Percentiles rank a stretch among this genome's conserved stretches.
These are phyloP conservation scores for Camellia lanceoleosa DNA, from an alignment of 148 eudicot genomes.

Conservation along the genomic window DNA sequence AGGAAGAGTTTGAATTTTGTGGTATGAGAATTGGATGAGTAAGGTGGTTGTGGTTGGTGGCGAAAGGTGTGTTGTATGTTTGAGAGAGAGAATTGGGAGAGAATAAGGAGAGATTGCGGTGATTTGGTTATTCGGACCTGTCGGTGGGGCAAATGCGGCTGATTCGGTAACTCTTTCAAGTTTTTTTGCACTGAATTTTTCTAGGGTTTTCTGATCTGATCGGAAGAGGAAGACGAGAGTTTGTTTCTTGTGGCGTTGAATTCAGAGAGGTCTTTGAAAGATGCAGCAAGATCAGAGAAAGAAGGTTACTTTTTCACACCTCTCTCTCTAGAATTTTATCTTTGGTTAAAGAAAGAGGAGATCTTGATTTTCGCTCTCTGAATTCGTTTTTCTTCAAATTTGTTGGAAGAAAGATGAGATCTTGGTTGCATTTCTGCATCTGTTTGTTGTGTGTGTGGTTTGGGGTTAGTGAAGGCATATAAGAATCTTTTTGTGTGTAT, in stretches of 20 bases:
- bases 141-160: constrained; percentile 55
- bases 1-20: background rate
- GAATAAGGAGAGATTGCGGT: constrained; percentile 20
- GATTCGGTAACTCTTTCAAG: constrained; percentile 3
- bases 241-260: background rate
- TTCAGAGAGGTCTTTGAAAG: background rate
- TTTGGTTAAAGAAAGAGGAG: background rate
- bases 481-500: background rate
- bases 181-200: background rate
- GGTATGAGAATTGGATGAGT: background rate
- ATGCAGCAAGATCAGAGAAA: constrained; percentile 75
- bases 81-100: constrained; percentile 17
- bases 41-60: constrained; percentile 21
- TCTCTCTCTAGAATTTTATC: background rate
- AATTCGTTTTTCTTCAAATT: background rate
- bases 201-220: constrained; percentile 12
- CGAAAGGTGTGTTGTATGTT: constrained; percentile 9
- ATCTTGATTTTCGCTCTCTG: background rate
- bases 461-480: background rate
- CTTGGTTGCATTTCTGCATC: background rate
- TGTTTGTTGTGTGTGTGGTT: background rate
- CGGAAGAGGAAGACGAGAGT: background rate
- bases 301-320: constrained; percentile 40
- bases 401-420: background rate
- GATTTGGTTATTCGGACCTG: constrained; percentile 27